Evolutionary conservation across 306 rosid genomes (phyloP).

Genomic region (cucumber (Cucumis sativus)): Cucumber_9930_V3 NC_026660.2:2394501-2395000

Average conservation of each 20-base stretch:
- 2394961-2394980: slow-evolving; percentile 26
- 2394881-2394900: slow-evolving; percentile 78
- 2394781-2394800: slow-evolving; percentile 32
- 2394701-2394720: slow-evolving; percentile 63
- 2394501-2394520: too few species aligned
- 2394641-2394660: slow-evolving; percentile 74
- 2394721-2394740: slow-evolving; percentile 28
- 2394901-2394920: slow-evolving; percentile 50
- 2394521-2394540: not conserved
- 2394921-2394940: slow-evolving; percentile 69
- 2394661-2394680: slow-evolving; percentile 46
- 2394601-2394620: slow-evolving; percentile 16
- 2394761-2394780: slow-evolving; percentile 71
- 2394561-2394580: not conserved
- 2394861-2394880: slow-evolving; percentile 62
- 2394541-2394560: not conserved
- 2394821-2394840: slow-evolving; percentile 76
- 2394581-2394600: not conserved
- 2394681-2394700: slow-evolving; percentile 63
- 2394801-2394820: slow-evolving; percentile 76
- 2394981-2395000: not conserved
- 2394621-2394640: slow-evolving; percentile 56
- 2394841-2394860: slow-evolving; percentile 41
- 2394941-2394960: slow-evolving; percentile 77
- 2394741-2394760: slow-evolving; percentile 82